Evolutionary conservation across 202 grass and related monocot genomes (phyloP).

Genomic region (Hordeum pubiflorum): DNA sequence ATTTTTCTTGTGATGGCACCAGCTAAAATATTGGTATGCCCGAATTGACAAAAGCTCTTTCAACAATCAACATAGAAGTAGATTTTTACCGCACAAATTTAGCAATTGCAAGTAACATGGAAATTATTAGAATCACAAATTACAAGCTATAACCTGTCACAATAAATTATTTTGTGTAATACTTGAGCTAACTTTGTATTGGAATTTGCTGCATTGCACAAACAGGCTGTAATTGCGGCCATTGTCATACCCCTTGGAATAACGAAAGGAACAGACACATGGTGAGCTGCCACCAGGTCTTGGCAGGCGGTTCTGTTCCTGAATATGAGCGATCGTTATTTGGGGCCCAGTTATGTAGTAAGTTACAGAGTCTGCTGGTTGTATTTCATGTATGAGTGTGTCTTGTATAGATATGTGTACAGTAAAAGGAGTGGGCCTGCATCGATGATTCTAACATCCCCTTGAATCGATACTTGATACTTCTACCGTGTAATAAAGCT

Average conservation of each 20-base stretch:
- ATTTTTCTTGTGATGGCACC: not conserved
- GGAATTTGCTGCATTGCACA: not conserved
- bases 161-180: not conserved
- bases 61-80: not conserved
- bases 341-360: not conserved
- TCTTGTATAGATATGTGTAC: slow-evolving; percentile 25
- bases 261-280: slow-evolving; percentile 32
- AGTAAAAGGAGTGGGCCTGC: not conserved
- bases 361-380: not conserved
- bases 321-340: not conserved
- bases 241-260: slow-evolving; percentile 50
- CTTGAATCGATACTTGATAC: slow-evolving; percentile 5
- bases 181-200: not conserved
- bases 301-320: not conserved
- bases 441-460: not conserved
- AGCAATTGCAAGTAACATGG: not conserved
- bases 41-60: not conserved
- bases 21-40: not conserved
- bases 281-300: slow-evolving; percentile 19
- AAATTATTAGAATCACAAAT: not conserved
- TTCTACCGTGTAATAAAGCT: not conserved
- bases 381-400: not conserved
- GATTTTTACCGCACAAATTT: not conserved
- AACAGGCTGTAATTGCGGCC: slow-evolving; percentile 57
- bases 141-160: not conserved